These are phyloP conservation scores for Volvox reticuliferus DNA, from an alignment of 139 green algal species.

Conservation along the genomic window DNA sequence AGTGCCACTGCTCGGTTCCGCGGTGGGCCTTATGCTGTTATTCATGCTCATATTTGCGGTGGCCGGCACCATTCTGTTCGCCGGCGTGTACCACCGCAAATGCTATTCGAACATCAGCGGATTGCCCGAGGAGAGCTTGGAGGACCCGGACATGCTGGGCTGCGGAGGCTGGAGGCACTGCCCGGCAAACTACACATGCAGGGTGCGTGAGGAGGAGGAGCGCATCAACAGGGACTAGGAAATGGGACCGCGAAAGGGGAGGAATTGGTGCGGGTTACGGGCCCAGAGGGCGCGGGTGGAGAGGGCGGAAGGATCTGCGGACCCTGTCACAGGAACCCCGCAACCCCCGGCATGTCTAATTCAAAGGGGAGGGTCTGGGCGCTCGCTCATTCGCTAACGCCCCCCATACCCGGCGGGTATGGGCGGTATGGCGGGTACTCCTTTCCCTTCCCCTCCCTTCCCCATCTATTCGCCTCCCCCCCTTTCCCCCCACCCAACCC, in stretches of 20 bases:
- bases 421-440: too few relatives aligned
- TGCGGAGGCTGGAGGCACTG: conserved; percentile 53
- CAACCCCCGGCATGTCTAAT: too few relatives aligned
- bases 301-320: too few relatives aligned
- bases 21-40: conserved; percentile 74
- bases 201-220: conserved; percentile 9
- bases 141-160: conserved; percentile 44
- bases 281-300: too few relatives aligned
- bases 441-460: background rate
- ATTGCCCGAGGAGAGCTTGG: background rate
- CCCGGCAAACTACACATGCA: conserved; percentile 66
- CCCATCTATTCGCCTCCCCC: background rate
- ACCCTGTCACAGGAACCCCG: too few relatives aligned
- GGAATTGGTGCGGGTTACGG: too few relatives aligned
- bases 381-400: too few relatives aligned
- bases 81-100: conserved; percentile 66
- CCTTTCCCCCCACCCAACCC: background rate
- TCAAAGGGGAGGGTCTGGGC: too few relatives aligned
- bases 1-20: conserved; percentile 73
- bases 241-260: too few relatives aligned
- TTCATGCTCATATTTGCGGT: conserved; percentile 83
- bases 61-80: conserved; percentile 69
- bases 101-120: conserved; percentile 64
- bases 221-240: too few relatives aligned
- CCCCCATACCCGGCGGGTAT: too few relatives aligned